Evolutionary conservation across 2,329 filamentous ascomycete species (phyloP), one percentile per base, ranked within the genome.

Genomic region (Xylaria hypoxylon): DNA sequence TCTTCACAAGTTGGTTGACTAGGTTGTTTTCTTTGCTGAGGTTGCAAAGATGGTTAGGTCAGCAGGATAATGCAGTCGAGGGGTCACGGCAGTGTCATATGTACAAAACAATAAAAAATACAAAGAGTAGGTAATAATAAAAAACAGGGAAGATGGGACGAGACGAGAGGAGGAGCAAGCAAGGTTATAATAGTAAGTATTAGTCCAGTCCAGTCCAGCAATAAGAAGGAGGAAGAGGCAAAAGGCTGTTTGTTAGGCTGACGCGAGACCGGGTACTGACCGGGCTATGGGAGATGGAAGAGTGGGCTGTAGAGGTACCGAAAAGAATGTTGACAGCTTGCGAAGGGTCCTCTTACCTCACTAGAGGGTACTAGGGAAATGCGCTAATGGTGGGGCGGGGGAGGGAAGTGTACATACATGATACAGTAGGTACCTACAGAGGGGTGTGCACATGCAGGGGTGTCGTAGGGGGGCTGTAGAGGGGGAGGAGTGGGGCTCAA

Each of bases 201-300:
- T 40, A 42, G 22, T 33, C 45, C 35, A 45, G 51, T 3, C n/a
- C 31, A 35, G 52, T 52, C 45, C 62, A 62, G 55, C 59, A 59
- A 44, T 53, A 68, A 50, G 17, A n/a, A 22, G 8, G 10, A 33
- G n/a, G 15, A 66, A 63, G 59, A 59, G 64, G 64, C 53, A 55
- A 64, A 51, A 56, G 61, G 42, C 50, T 64, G 67, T 55, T 59
- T 64, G 67, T 55, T 59, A 68, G 62, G 64, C 67, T 69, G 64
- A 69, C 67, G 64, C 60, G 64, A 69, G 67, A 69, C 59, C 52
- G 59, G 63, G 31, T 35, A 19, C 42, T 48, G 44, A 42, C 6
- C 3, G 38, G 24, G 44, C 40, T 57, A 50, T n/a, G n/a, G n/a
- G n/a, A n/a, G n/a, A n/a, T n/a, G 45, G 24, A 48, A 40, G 42